Evolutionary conservation across 148 eudicot species (phyloP).

Genomic region (Rhododendron williamsianum): DNA sequence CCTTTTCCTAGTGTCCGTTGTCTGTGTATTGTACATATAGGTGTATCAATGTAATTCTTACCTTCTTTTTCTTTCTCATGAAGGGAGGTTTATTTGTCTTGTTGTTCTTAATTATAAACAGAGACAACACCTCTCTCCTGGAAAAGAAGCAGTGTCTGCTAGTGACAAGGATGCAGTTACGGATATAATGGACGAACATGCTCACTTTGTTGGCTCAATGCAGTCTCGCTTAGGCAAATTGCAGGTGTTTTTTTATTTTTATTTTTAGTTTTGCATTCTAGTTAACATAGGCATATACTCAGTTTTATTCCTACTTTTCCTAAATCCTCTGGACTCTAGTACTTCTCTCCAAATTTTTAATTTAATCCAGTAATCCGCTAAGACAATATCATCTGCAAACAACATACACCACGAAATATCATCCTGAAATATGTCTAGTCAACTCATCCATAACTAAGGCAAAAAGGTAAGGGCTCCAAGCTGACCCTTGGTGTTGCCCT

Average conservation of each 20-base stretch:
- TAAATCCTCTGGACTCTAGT: too few relatives aligned
- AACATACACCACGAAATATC: too few relatives aligned
- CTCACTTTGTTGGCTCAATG: conserved; percentile 69
- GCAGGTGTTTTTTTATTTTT: conserved; percentile 41
- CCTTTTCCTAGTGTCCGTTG: neutral
- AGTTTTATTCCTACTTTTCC: too few relatives aligned
- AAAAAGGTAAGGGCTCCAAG: too few relatives aligned
- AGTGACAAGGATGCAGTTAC: conserved; percentile 59
- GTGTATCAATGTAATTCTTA: neutral
- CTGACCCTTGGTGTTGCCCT: too few relatives aligned
- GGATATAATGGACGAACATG: conserved; percentile 67
- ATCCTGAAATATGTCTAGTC: too few relatives aligned
- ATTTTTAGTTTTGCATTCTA: neutral
- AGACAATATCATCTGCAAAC: too few relatives aligned
- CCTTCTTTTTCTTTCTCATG: conserved; percentile 1
- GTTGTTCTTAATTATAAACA: conserved; percentile 30
- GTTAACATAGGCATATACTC: too few relatives aligned
- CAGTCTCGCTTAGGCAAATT: conserved; percentile 80
- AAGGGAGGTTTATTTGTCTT: conserved; percentile 4
- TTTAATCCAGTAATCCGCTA: too few relatives aligned
- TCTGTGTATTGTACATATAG: neutral
- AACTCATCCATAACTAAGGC: too few relatives aligned
- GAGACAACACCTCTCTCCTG: conserved; percentile 38
- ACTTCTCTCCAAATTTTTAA: too few relatives aligned
- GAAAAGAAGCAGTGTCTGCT: conserved; percentile 41